A percentile compares a stretch with the other conserved stretches of the same genome.
These are phyloP conservation scores for Cinnamomum chago DNA, from an alignment of 164 flowering plant species.

Conservation along the genomic window DNA sequence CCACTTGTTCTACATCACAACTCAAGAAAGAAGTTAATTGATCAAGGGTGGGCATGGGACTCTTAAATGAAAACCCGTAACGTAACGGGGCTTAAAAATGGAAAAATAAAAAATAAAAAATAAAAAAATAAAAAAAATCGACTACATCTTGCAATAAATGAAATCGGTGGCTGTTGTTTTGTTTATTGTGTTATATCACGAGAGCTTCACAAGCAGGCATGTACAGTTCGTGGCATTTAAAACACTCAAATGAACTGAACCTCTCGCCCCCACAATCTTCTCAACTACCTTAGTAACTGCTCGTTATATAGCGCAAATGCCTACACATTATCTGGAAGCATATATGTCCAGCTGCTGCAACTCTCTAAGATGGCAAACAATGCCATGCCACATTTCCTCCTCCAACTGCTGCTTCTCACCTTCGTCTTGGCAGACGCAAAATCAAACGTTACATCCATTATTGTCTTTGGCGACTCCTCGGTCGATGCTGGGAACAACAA, in stretches of 20 bases:
- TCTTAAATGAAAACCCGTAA: no score
- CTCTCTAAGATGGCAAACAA: background rate
- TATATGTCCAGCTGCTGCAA: background rate
- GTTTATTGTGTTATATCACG: no score
- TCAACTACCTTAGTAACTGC: background rate
- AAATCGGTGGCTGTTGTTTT: no score
- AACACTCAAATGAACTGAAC: background rate
- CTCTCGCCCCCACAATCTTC: background rate
- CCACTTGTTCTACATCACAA: no score
- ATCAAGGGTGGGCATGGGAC: no score
- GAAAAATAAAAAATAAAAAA: no score
- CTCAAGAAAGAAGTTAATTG: no score
- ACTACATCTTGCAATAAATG: no score
- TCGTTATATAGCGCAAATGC: background rate
- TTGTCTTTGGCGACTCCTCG: constrained; percentile 73
- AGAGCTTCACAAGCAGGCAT: background rate
- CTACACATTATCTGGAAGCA: background rate
- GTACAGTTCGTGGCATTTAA: background rate
- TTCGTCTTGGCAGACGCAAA: background rate
- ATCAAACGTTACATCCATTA: constrained; percentile 31
- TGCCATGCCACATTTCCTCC: background rate
- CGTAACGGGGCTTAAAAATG: no score
- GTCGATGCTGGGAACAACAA: constrained; percentile 75
- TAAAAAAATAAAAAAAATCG: no score
- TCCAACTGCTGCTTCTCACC: background rate